Percentiles rank a stretch among this genome's conserved stretches.
phyloP scores from a whole-genome alignment of 139 green algal genomes.

The Picochlorum sp. region DNA sequence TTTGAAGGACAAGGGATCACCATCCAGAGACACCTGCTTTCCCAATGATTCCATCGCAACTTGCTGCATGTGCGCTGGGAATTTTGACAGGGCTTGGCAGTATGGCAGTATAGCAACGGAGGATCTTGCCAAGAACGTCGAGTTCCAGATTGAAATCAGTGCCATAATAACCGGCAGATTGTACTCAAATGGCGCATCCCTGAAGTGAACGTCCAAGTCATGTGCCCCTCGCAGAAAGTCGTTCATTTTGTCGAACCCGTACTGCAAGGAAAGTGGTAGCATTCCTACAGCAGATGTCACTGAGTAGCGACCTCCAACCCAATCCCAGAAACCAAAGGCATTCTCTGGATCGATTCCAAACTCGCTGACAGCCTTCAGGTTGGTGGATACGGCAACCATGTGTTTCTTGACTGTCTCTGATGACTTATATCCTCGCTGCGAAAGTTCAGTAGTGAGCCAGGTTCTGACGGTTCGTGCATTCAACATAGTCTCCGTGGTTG shows the following conservation, averaged over 20 bases:
- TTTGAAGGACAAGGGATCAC: constrained; percentile 79
- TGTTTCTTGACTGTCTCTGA: constrained; percentile 73
- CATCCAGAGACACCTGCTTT: constrained; percentile 92
- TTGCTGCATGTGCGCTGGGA: constrained; percentile 97
- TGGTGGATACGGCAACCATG: constrained; percentile 77
- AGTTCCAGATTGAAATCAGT: constrained; percentile 90
- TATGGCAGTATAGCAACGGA: constrained; percentile 94
- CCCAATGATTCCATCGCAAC: constrained; percentile 98
- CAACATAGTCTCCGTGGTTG: constrained; percentile 98
- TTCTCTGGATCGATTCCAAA: constrained; percentile 98
- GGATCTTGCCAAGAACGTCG: constrained; percentile 87
- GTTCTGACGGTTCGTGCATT: constrained; percentile 90
- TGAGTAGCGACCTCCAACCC: constrained; percentile 93
- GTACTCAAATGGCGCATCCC: constrained; percentile 71
- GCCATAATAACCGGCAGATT: constrained; percentile 97
- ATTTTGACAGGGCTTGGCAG: constrained; percentile 93
- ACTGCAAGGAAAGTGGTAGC: constrained; percentile 93
- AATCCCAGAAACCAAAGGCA: constrained; percentile 99
- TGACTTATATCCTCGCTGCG: constrained; percentile 16
- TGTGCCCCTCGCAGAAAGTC: constrained; percentile 80
- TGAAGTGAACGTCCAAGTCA: constrained; percentile 91
- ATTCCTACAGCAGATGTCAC: constrained; percentile 94
- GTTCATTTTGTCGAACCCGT: constrained; percentile 71
- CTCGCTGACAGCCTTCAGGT: constrained; percentile 97
- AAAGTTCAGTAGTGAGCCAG: constrained; percentile 76